Evolutionary conservation across 805 yeast genomes (phyloP).

Genomic region (Kuraishia floccosa): DNA sequence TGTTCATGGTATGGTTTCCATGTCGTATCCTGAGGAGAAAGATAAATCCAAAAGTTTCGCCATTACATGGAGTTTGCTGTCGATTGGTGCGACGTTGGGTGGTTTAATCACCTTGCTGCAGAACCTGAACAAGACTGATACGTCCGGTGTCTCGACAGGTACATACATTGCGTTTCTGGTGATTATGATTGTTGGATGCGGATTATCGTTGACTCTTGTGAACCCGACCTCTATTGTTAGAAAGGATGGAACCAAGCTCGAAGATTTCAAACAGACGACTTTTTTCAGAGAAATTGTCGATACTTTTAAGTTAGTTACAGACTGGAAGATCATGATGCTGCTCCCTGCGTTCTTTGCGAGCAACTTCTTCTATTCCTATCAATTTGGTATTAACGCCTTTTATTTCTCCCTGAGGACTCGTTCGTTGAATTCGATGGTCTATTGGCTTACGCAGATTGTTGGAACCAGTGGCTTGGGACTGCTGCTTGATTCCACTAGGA

Average conservation of each 20-base stretch:
- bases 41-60: conserved; percentile 42
- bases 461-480: conserved; percentile 41
- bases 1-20: conserved; percentile 42
- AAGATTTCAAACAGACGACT: conserved; percentile 27
- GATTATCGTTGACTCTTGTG: conserved; percentile 31
- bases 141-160: conserved; percentile 26
- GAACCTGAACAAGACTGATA: conserved; percentile 26
- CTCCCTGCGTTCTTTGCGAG: conserved; percentile 52
- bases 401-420: conserved; percentile 45
- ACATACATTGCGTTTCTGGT: conserved; percentile 44
- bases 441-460: conserved; percentile 35
- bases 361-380: conserved; percentile 54
- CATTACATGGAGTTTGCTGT: conserved; percentile 50
- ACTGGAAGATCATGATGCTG: conserved; percentile 29
- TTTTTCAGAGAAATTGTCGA: conserved; percentile 17
- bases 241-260: conserved; percentile 26
- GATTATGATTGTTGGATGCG: conserved; percentile 34
- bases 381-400: conserved; percentile 40
- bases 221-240: conserved; percentile 37
- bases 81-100: conserved; percentile 53
- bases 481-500: conserved; percentile 5
- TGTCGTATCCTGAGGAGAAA: conserved; percentile 45
- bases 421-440: conserved; percentile 45
- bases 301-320: conserved; percentile 17
- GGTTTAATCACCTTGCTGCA: conserved; percentile 44